Conservation (phyloP, 768 basidiomycete species). For the Boletus rex-veris region DNA sequence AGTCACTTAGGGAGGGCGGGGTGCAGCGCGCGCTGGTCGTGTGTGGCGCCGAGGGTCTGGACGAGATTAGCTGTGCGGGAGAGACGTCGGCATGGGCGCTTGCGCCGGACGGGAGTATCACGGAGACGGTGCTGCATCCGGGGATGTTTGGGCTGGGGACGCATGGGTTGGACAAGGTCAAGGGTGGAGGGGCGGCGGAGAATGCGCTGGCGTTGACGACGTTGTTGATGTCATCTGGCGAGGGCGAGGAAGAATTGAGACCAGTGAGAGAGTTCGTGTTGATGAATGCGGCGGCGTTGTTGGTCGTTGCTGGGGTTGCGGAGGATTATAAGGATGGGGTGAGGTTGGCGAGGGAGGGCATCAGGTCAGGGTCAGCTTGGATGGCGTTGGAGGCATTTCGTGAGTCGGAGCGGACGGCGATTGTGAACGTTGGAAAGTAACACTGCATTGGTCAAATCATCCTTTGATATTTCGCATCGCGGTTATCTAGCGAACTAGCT, state of each 20-base stretch:
- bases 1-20: slow-evolving; percentile 66
- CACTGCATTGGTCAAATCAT: too few species aligned
- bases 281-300: slow-evolving; percentile 84
- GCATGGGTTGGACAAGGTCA: slow-evolving; percentile 69
- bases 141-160: slow-evolving; percentile 71
- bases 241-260: slow-evolving; percentile 45
- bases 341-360: slow-evolving; percentile 56
- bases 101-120: slow-evolving; percentile 56
- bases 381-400: slow-evolving; percentile 39
- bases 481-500: not conserved
- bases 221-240: slow-evolving; percentile 53
- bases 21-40: slow-evolving; percentile 88
- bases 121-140: slow-evolving; percentile 59
- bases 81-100: slow-evolving; percentile 85
- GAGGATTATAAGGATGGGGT: slow-evolving; percentile 69
- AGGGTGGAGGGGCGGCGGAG: slow-evolving; percentile 68
- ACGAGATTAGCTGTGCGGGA: slow-evolving; percentile 95
- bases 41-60: slow-evolving; percentile 86
- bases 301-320: slow-evolving; percentile 81
- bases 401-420: slow-evolving; percentile 27
- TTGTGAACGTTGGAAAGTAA: too few species aligned
- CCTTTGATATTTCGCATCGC: too few species aligned
- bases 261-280: slow-evolving; percentile 81
- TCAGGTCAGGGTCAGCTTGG: slow-evolving; percentile 60
- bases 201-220: slow-evolving; percentile 73